A percentile compares a stretch with the other conserved stretches of the same genome.
Evolutionary conservation across 2,329 filamentous ascomycete species (phyloP).

Genomic region (Malbranchea cinnamomea): DNA sequence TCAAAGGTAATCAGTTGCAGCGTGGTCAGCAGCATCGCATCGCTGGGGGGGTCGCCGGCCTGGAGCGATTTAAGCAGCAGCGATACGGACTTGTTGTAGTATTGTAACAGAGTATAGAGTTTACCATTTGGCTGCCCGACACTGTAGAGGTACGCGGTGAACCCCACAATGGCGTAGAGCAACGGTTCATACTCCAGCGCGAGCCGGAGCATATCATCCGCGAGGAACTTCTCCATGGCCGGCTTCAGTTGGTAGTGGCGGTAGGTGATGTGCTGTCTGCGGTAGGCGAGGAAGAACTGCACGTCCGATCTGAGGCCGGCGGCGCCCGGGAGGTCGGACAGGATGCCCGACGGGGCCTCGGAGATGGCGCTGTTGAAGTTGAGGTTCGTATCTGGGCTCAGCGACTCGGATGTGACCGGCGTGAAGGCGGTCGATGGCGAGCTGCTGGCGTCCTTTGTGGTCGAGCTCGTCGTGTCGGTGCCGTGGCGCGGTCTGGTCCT

Average conservation of each 20-base stretch:
- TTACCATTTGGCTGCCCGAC: constrained; percentile 55
- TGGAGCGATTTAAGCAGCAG: constrained; percentile 58
- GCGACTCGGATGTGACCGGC: constrained; percentile 19
- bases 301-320: constrained; percentile 44
- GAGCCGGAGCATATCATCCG: constrained; percentile 51
- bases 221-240: constrained; percentile 60
- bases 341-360: constrained; percentile 12
- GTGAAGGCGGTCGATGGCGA: constrained; percentile 39
- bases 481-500: constrained; percentile 14
- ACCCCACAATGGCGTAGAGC: constrained; percentile 74
- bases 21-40: constrained; percentile 70
- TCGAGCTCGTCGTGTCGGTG: constrained; percentile 21
- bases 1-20: constrained; percentile 88
- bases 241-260: constrained; percentile 70
- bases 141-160: constrained; percentile 74
- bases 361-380: constrained; percentile 6
- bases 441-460: constrained; percentile 32
- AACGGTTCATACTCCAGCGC: constrained; percentile 67
- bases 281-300: constrained; percentile 65
- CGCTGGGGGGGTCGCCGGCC: constrained; percentile 52
- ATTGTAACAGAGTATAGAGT: constrained; percentile 68
- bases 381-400: constrained; percentile 14
- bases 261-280: constrained; percentile 58
- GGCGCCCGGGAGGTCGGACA: constrained; percentile 13
- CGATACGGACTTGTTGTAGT: constrained; percentile 79